Evolutionary conservation across 208 protist genomes (phyloP).

Genomic region (Phytomonas francai): DNA sequence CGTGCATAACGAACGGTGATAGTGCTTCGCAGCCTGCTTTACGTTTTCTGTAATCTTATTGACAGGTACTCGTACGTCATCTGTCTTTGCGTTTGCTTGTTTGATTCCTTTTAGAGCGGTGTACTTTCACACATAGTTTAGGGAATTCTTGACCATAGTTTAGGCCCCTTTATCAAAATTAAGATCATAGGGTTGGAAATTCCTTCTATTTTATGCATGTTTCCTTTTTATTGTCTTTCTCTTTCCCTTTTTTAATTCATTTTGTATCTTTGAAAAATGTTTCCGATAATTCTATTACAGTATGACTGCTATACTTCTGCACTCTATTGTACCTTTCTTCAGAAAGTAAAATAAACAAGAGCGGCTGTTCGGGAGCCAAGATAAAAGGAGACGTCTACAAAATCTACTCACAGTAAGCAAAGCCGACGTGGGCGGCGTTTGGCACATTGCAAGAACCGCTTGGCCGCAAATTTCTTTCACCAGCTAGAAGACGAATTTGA

Average conservation of each 20-base stretch:
- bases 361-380: neutral
- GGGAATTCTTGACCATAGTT: neutral
- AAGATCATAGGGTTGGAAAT: neutral
- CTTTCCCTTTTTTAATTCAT: slow-evolving; percentile 11
- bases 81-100: neutral
- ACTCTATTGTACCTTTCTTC: neutral
- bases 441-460: neutral
- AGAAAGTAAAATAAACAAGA: neutral
- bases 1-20: neutral
- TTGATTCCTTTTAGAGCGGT: neutral
- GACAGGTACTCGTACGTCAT: neutral
- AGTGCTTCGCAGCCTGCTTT: neutral
- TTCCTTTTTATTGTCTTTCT: slow-evolving; percentile 1
- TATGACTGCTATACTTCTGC: neutral
- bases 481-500: neutral
- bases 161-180: neutral
- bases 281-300: slow-evolving; percentile 1
- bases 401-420: neutral
- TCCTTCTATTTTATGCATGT: slow-evolving; percentile 8
- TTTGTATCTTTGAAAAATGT: slow-evolving; percentile 4
- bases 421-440: neutral
- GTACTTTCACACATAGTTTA: neutral
- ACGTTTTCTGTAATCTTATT: neutral
- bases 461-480: neutral
- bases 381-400: neutral